A percentile compares a stretch with the other conserved stretches of the same genome.
These are phyloP conservation scores for Trichoderma sp. DNA, from an alignment of 2,329 filamentous ascomycete genomes.

Conservation along the genomic window DNA sequence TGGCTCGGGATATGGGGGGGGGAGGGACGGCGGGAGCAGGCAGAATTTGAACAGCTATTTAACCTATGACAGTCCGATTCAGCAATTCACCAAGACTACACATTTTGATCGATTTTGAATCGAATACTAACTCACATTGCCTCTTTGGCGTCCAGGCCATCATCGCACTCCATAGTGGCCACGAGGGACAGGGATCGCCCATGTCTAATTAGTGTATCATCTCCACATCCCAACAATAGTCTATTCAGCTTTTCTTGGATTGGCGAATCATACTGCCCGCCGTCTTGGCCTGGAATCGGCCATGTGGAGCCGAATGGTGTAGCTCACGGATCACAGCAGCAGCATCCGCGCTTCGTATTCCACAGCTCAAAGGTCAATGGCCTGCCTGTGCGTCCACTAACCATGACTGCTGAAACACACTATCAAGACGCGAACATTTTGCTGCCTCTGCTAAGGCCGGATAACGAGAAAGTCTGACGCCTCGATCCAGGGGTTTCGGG, in stretches of 20 bases:
- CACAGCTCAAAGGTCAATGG: slow-evolving; percentile 1
- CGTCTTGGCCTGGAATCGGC: neutral
- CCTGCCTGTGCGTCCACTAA: slow-evolving; percentile 2
- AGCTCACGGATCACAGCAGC: neutral
- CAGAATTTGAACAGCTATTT: neutral
- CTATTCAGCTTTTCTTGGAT: slow-evolving; percentile 7
- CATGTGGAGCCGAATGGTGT: neutral
- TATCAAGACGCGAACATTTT: slow-evolving; percentile 4
- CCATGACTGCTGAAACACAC: slow-evolving; percentile 4
- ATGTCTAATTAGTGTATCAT: neutral
- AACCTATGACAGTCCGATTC: neutral
- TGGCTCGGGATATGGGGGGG: neutral
- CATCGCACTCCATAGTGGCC: neutral
- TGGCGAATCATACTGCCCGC: neutral
- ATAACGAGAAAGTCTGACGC: neutral
- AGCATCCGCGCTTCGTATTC: neutral
- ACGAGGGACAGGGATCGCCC: slow-evolving; percentile 8
- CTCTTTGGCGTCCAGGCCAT: neutral
- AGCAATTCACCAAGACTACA: too few relatives aligned
- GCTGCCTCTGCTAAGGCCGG: neutral
- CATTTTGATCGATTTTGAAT: neutral
- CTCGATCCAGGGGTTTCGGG: slow-evolving; percentile 8
- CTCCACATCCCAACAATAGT: slow-evolving; percentile 8
- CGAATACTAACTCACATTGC: neutral
- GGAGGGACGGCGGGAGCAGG: neutral